Conservation (phyloP, 1,139 yeast genomes). For the Candida sp. region DNA sequence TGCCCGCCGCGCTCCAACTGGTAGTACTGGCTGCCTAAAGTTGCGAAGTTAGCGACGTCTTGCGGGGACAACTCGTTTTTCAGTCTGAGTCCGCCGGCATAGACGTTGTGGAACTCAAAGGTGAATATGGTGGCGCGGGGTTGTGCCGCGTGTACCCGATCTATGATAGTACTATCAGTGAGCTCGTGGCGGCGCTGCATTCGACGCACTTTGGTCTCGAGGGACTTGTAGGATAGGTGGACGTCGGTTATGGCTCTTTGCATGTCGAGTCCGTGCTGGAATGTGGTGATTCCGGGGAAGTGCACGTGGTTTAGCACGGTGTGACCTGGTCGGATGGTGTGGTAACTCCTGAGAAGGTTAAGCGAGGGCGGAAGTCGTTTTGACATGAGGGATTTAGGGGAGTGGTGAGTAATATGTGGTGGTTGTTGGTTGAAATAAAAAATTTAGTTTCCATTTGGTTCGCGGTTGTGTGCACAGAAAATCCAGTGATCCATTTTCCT, state of each 20-base stretch:
- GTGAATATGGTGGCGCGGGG: slow-evolving; percentile 71
- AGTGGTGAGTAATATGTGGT: background rate
- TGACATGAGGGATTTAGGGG: no score
- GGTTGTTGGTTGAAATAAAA: background rate
- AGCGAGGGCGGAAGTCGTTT: no score
- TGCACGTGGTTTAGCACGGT: slow-evolving; percentile 63
- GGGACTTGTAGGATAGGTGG: slow-evolving; percentile 63
- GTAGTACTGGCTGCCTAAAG: slow-evolving; percentile 45
- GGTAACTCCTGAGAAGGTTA: background rate
- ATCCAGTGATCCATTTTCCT: no score
- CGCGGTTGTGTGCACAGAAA: no score
- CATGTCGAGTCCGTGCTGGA: slow-evolving; percentile 60
- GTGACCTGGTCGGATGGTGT: slow-evolving; percentile 29
- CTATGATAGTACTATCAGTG: slow-evolving; percentile 23
- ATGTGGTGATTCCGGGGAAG: slow-evolving; percentile 58
- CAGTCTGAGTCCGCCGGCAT: slow-evolving; percentile 89
- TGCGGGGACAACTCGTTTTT: slow-evolving; percentile 47
- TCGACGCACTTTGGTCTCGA: slow-evolving; percentile 42
- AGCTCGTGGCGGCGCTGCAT: slow-evolving; percentile 19
- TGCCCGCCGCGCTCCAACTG: slow-evolving; percentile 97
- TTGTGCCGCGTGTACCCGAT: slow-evolving; percentile 42
- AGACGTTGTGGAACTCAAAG: slow-evolving; percentile 83
- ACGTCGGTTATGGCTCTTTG: slow-evolving; percentile 68
- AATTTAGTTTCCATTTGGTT: background rate
- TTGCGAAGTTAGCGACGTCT: slow-evolving; percentile 42